Conservation (phyloP, 345 rosid genomes). For the Kernera saxatilis region DNA sequence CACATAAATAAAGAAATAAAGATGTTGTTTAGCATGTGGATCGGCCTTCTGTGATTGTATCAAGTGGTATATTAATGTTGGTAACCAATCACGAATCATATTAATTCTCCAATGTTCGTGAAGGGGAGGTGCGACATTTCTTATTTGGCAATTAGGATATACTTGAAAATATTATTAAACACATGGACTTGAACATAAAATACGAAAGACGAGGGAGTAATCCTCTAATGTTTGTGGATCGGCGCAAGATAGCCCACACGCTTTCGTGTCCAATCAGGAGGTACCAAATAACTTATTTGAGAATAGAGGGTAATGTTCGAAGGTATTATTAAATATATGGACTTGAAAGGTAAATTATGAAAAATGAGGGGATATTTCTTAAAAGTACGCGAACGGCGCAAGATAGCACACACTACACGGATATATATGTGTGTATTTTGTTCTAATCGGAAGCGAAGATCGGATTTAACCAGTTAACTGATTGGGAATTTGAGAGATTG, state of each 20-base stretch:
- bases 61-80: not conserved
- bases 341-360: not conserved
- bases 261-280: too few species aligned
- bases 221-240: not conserved
- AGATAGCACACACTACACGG: not conserved
- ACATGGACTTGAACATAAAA: not conserved
- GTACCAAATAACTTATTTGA: too few species aligned
- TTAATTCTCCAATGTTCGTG: too few species aligned
- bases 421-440: not conserved
- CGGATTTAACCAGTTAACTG: not conserved
- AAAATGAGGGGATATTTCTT: not conserved
- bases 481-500: not conserved
- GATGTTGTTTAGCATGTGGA: not conserved
- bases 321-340: not conserved
- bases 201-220: not conserved
- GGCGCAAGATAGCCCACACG: not conserved
- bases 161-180: not conserved
- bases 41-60: not conserved
- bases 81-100: not conserved
- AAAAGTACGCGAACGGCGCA: not conserved
- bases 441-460: not conserved
- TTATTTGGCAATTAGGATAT: not conserved
- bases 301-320: not conserved
- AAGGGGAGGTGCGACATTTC: too few species aligned
- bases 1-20: not conserved